Percentiles rank a stretch among this genome's conserved stretches.
These are phyloP conservation scores for Cutaneotrichosporon sp. DNA, from an alignment of 1,284 basidiomycete species.

Conservation along the genomic window DNA sequence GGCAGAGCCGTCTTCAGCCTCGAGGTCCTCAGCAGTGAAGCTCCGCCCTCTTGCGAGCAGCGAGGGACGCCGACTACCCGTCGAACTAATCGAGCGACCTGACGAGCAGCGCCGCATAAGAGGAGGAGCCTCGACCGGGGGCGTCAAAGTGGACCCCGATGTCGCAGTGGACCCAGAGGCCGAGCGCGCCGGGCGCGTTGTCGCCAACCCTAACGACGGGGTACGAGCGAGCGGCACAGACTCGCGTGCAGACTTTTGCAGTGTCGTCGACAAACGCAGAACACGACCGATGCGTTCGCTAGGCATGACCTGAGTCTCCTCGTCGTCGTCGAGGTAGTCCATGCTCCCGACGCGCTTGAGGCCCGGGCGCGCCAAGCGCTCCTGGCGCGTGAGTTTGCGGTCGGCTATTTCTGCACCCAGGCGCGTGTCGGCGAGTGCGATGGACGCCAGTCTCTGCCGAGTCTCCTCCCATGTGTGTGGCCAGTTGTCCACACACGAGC, in stretches of 20 bases:
- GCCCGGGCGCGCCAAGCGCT: constrained; percentile 23
- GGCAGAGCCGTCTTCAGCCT: constrained; percentile 20
- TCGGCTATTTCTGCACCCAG: constrained; percentile 24
- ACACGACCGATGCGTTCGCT: constrained; percentile 23
- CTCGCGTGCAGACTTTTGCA: constrained; percentile 31
- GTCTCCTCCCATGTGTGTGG: constrained; percentile 38
- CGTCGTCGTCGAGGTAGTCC: constrained; percentile 18
- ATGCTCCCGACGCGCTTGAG: constrained; percentile 5
- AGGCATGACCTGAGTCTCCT: constrained; percentile 9
- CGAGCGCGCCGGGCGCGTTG: too few relatives aligned
- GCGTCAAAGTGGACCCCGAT: too few relatives aligned
- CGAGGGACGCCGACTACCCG: constrained; percentile 23
- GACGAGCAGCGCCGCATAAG: constrained; percentile 17
- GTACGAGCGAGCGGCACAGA: constrained; percentile 9
- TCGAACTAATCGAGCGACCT: constrained; percentile 17
- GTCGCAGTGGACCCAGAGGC: too few relatives aligned
- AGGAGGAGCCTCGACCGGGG: constrained; percentile 9
- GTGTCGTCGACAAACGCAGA: constrained; percentile 31
- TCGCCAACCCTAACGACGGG: constrained; percentile 10
- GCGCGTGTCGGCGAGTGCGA: constrained; percentile 37
- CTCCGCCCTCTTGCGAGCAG: constrained; percentile 43
- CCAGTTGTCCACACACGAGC: constrained; percentile 22
- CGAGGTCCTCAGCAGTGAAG: constrained; percentile 46
- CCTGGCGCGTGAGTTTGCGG: constrained; percentile 26
- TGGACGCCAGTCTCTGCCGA: constrained; percentile 33